Base-by-base conservation (phyloP, 176 grass and related monocot species). In the Triticum monococcum region DNA sequence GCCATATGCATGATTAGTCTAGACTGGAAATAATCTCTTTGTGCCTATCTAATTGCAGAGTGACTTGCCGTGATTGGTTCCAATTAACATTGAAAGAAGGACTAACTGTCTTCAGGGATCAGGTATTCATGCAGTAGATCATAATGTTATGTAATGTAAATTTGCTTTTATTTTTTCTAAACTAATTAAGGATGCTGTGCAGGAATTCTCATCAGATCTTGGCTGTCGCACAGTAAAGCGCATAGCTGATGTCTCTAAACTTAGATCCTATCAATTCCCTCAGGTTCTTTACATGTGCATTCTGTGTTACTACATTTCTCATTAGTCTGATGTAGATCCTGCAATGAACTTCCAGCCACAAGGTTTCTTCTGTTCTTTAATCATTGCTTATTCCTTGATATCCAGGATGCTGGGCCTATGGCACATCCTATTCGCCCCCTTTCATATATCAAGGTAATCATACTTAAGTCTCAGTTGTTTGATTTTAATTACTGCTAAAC, bases 11-110 rank as follows among this genome's bases (percentile, higher is more conserved):
- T 73, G 30, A 20, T 40, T 71, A 52, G 36, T 54, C 14, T 85
- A 54, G 14, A 73, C 59, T 80, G 7, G 14, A 23, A 62, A 32
- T 84, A 35, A 52, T 84, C 18, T 72, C 9, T 18, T 67, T 76
- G 79, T 75, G 22, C 64, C 37, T 79, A 61, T 59, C 61, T 32
- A 68, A 60, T 90, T 89, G 68, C 90, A 99, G 97, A 86, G 97
- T 99, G 45, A 99, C 97, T 37, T 99, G 97, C 33, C 97, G 97
- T 86, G 97, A 99, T 86, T 99, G 97, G 97, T 99, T 99, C 94
- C 97, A 99, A 83, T 87, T 99, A 81, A 99, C 94, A 85, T 85
- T 99, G 67, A 99, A 99, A 87, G 97, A 99, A 91, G 97, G 97
- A 73, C 46, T 99, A 57, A 99, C 97, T 59, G 97, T 99, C 61